Base-by-base conservation (phyloP, 768 basidiomycete species). In the Suillus subluteus region DNA sequence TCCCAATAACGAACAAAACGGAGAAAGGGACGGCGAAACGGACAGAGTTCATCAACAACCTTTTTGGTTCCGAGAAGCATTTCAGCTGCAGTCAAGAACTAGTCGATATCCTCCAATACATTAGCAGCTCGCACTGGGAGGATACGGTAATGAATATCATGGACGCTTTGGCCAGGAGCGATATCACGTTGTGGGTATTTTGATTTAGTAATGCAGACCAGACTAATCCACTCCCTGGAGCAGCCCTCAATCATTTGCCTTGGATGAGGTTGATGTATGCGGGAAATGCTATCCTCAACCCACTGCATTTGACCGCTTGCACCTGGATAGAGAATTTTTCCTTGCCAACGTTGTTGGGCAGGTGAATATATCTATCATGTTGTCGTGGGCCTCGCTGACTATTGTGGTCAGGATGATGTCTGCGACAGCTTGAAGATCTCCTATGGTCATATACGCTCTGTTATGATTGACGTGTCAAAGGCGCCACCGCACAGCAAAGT, bases 171-270 rank as follows among this genome's bases (percentile, higher is more conserved):
- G 84, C 87, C 15, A 73, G 69, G 16, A 78, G 74, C 26, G 82
- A 85, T 66, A 72, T 84, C 3, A 73, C 78, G 18, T 89, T 80
- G 88, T 89, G 64, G 67, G 87, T 77, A 26, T 40, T 68, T 41
- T 48, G 54, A 32, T 56, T n/a, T 18, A 8, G 54, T 58, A 18
- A 46, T 63, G 21, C 52, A 66, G 61, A 35, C 35, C 56, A 30
- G 15, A 54, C 73, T 62, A 13, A 37, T 23, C 43, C 26, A 12
- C 43, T 63, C 35, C 67, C 64, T 26, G 62, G 1, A 13, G 48
- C 59, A 91, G 89, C 68, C 88, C 89, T 13, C 89, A 91, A 65
- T 85, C 87, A 13, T 89, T 90, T 68, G 73, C 79, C 44, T 75
- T 83, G 18, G 73, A 75, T 13, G 74, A 80, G 54, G 79, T 88